Evolutionary conservation across 257 asterid genomes (phyloP).

Genomic region (Rauvolfia tetraphylla): DNA sequence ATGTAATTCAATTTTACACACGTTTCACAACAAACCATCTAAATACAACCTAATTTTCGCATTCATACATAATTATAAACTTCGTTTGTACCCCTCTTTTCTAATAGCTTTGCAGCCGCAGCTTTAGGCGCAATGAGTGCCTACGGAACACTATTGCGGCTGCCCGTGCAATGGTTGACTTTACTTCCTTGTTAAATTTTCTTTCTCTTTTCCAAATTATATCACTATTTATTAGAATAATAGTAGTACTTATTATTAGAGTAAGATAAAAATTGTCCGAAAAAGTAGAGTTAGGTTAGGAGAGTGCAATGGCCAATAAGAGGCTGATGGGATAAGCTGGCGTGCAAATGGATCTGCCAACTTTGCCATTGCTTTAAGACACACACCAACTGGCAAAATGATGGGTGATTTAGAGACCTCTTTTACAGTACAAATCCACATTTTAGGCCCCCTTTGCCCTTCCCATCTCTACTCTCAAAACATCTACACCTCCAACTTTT

Average conservation of each 20-base stretch:
- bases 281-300: background rate
- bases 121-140: conserved; percentile 14
- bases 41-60: too few species aligned
- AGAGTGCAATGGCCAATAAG: conserved; percentile 4
- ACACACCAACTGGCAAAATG: conserved; percentile 4
- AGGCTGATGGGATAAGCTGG: background rate
- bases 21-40: too few species aligned
- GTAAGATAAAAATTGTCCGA: too few species aligned
- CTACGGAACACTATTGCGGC: conserved; percentile 20
- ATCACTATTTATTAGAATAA: too few species aligned
- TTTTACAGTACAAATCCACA: background rate
- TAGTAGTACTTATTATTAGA: too few species aligned
- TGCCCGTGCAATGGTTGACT: conserved; percentile 29
- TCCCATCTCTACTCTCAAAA: too few species aligned
- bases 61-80: too few species aligned
- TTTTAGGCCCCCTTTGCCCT: too few species aligned
- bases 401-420: background rate
- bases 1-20: too few species aligned
- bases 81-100: background rate
- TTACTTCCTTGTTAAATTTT: background rate
- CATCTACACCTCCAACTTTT: too few species aligned
- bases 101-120: background rate
- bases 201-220: too few species aligned
- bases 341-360: conserved; percentile 28
- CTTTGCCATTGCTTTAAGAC: conserved; percentile 25